Evolutionary conservation across 805 yeast genomes (phyloP).

Genomic region (Metschnikowia arizonensis): DNA sequence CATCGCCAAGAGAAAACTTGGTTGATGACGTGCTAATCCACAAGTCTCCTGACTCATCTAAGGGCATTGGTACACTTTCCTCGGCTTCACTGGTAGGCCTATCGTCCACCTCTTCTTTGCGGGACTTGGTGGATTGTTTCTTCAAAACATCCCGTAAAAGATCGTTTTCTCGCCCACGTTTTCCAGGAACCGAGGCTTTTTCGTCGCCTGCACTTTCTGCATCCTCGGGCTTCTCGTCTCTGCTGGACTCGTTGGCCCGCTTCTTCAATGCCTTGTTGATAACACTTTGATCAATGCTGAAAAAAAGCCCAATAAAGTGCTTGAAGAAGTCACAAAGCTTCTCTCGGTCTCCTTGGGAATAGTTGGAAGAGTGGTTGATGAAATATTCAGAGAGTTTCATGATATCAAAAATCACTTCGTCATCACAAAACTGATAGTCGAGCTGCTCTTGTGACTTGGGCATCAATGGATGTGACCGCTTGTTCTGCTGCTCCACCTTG

Average conservation of each 20-base stretch:
- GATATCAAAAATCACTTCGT: constrained; percentile 69
- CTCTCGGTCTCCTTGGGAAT: constrained; percentile 78
- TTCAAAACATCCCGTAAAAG: constrained; percentile 58
- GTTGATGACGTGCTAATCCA: constrained; percentile 40
- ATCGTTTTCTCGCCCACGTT: constrained; percentile 52
- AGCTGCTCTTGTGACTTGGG: constrained; percentile 80
- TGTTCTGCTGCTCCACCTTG: constrained; percentile 85
- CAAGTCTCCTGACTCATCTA: constrained; percentile 38
- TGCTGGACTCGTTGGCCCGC: constrained; percentile 20
- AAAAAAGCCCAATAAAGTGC: constrained; percentile 68
- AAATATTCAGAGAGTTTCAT: constrained; percentile 62
- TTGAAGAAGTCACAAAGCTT: constrained; percentile 66
- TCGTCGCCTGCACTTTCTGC: constrained; percentile 16
- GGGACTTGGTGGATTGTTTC: constrained; percentile 40
- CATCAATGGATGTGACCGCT: constrained; percentile 78
- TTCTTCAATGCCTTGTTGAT: constrained; percentile 39
- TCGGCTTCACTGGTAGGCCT: constrained; percentile 32
- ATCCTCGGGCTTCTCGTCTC: constrained; percentile 16
- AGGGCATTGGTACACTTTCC: constrained; percentile 26
- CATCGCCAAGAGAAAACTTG: constrained; percentile 26
- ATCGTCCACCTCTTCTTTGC: constrained; percentile 33
- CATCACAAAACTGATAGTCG: constrained; percentile 60
- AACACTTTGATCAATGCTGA: constrained; percentile 50
- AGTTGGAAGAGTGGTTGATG: constrained; percentile 63
- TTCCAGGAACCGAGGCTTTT: constrained; percentile 18